Percentiles rank a stretch among this genome's conserved stretches.
phyloP scores from a whole-genome alignment of 352 stramenopile genomes.

The Phytopythium ostracodes region DNA sequence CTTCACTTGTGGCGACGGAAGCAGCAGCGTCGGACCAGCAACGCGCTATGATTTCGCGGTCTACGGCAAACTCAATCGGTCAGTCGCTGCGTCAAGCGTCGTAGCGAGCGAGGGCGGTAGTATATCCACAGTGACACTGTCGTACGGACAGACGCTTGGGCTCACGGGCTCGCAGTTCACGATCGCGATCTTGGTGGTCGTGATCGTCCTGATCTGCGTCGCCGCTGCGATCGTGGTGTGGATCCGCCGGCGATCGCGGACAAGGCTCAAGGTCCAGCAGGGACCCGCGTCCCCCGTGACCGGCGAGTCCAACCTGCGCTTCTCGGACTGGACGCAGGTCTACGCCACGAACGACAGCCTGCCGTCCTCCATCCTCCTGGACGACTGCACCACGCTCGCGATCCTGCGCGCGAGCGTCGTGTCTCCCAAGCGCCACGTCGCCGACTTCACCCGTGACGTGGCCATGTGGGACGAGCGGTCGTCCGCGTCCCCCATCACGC shows the following conservation, averaged over 20 bases:
- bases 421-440: conserved; percentile 24
- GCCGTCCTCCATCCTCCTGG: conserved; percentile 24
- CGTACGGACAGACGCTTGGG: not conserved
- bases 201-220: not conserved
- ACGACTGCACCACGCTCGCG: conserved; percentile 41
- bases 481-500: conserved; percentile 47
- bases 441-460: conserved; percentile 44
- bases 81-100: not conserved
- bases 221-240: conserved; percentile 2
- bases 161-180: not conserved
- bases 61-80: not conserved
- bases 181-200: conserved; percentile 1
- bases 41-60: not conserved
- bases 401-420: conserved; percentile 43
- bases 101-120: not conserved
- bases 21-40: not conserved
- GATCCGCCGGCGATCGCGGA: conserved; percentile 2
- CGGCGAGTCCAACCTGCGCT: conserved; percentile 22
- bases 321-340: conserved; percentile 43
- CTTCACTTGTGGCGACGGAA: not conserved
- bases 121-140: not conserved
- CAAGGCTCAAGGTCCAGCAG: not conserved
- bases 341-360: conserved; percentile 38
- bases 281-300: conserved; percentile 9
- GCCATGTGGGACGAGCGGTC: conserved; percentile 42